Evolutionary conservation across 2,329 filamentous ascomycete species (phyloP), one percentile per base, ranked within the genome.

Genomic region (Monosporascus sp.): DNA sequence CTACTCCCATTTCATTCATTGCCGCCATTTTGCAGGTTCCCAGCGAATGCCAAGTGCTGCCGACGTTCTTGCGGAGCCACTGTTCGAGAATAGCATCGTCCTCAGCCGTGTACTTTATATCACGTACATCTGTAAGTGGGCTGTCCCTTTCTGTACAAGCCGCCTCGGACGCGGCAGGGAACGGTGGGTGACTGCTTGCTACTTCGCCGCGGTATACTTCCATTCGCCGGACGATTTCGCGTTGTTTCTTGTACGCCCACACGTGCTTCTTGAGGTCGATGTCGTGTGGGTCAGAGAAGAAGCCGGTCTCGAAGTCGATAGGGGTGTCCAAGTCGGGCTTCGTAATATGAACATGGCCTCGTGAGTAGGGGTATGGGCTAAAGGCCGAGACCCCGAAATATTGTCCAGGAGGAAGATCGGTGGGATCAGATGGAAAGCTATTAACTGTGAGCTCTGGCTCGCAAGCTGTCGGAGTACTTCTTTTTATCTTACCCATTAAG

Each of bases 311-410:
- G 51, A 86, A 84, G 52, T 82, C 76, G 8, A 76, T 69, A 0
- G 70, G 64, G 19, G 76, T 72, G 8, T 69, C 60, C 3, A 73
- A 55, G 0, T 27, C 27, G 11, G 64, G 55, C 7, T 69, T 70
- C 0, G 71, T 75, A 61, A 86, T 83, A 68, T 86, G 82, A 56
- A 84, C 76, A 51, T 71, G 71, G 7, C 82, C 82, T 1, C 81
- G 75, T 1, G 79, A 81, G 61, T 78, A 80, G 0, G 81, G 82
- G 58, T 84, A 83, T 1, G 74, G 63, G 31, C 27, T 27, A 9
- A 27, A 27, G 8, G 27, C 27, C 8, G 27, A 27, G 72, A 59
- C 8, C 65, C 58, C 0, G 66, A 27, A 8, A 3, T 27, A 27
- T 27, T 27, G 27, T 11, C 27, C 27, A 9, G 27, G 27, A 27